A percentile compares a stretch with the other conserved stretches of the same genome.
Conservation (phyloP, 148 eudicot genomes). For the Rhododendron mucronatum region DNA sequence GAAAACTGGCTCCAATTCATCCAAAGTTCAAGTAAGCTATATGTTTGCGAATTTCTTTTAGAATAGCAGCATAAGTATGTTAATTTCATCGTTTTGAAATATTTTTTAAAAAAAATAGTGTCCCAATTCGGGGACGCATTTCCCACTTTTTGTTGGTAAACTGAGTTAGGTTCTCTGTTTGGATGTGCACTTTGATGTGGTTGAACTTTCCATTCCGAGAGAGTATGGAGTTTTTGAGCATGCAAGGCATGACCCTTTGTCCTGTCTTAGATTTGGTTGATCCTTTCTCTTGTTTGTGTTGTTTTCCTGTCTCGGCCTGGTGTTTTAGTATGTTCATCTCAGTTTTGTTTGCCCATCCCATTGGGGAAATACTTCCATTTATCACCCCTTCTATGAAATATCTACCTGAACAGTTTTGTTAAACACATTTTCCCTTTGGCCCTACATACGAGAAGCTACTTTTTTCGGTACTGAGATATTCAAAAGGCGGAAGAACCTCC, state of each 20-base stretch:
- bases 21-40: conserved; percentile 68
- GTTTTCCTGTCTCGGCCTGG: background rate
- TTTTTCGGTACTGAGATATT: background rate
- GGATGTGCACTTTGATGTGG: background rate
- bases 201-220: background rate
- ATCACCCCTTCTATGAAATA: background rate
- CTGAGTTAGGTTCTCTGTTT: background rate
- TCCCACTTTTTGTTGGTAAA: background rate
- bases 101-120: too few species aligned
- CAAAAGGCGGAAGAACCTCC: background rate
- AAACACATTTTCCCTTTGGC: background rate
- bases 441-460: background rate
- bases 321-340: background rate
- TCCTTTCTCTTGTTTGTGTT: background rate
- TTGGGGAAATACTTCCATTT: background rate
- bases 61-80: background rate
- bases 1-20: conserved; percentile 55
- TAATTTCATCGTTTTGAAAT: background rate
- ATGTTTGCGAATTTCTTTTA: background rate
- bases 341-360: background rate
- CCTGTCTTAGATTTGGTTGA: background rate
- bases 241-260: background rate
- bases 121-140: background rate
- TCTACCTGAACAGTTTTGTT: background rate
- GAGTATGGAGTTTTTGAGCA: background rate